Evolutionary conservation across 2,329 filamentous ascomycete genomes (phyloP), one percentile per base, ranked within the genome.

Genomic region (Hymenoscyphus fructigenus): DNA sequence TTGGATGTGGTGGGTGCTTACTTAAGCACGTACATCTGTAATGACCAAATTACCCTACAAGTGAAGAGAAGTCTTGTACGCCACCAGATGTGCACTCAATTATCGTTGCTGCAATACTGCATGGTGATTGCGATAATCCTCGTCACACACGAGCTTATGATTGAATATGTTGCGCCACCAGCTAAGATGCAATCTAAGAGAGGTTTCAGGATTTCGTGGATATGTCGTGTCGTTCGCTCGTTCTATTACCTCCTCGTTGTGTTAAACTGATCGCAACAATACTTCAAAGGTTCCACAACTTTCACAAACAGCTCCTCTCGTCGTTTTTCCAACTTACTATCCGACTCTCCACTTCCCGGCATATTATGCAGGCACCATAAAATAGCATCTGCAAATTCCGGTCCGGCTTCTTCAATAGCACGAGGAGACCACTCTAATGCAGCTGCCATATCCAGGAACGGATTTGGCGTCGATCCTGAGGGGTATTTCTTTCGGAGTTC

Each of bases 321-420:
- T 59, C 66, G 64, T 53, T 62, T 66, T 34, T 66, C 62, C 20
- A 50, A 6, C n/a, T 58, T 55, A 12, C 36, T 61, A 36, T 66
- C 64, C 14, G n/a, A 58, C 44, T 47, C 47, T 57, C n/a, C 59
- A 20, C 44, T 50, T 7, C 44, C 65, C 14, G 65, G 63, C 29
- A 59, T 67, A 50, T 67, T 36, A 47, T 67, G 67, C 15, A 68
- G 44, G 29, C 67, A 68, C 67, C 67, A 68, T 32, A 41, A 50
- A 7, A 67, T 58, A 2, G 67, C 67, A 63, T 68, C 65, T 14
- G 29, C 44, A n/a, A 38, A 69, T 6, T 63, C 65, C 2, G 62
- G 67, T 14, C 67, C 67, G 9, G 65, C 65, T 29, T 63, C 65
- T 5, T 63, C 63, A 12, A 66, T n/a, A 23, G 44, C 67, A 47